A percentile compares a stretch with the other conserved stretches of the same genome.
Conservation (phyloP, 2,329 filamentous ascomycete species). For the Spiromastix sp. region DNA sequence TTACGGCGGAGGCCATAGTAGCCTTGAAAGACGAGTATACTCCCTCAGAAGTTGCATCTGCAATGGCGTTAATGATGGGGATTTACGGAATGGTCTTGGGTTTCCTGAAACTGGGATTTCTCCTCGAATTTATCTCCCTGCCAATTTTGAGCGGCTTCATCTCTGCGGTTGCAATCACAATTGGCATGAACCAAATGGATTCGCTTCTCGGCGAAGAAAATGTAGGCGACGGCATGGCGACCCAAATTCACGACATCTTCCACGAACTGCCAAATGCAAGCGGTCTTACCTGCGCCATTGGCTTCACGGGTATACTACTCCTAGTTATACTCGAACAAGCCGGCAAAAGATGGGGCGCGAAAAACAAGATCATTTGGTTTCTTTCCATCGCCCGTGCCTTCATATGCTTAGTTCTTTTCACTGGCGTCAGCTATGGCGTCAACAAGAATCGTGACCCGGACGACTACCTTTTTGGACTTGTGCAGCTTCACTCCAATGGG, state of each 20-base stretch:
- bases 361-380: slow-evolving; percentile 49
- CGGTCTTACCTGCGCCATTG: slow-evolving; percentile 46
- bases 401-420: slow-evolving; percentile 50
- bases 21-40: slow-evolving; percentile 43
- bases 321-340: slow-evolving; percentile 47
- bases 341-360: slow-evolving; percentile 49
- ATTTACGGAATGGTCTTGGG: slow-evolving; percentile 50
- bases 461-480: slow-evolving; percentile 46
- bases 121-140: slow-evolving; percentile 55
- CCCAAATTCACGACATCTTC: slow-evolving; percentile 50
- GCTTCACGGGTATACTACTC: slow-evolving; percentile 48
- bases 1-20: slow-evolving; percentile 39
- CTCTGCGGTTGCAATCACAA: slow-evolving; percentile 54
- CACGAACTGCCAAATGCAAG: slow-evolving; percentile 49
- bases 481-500: slow-evolving; percentile 46
- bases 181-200: slow-evolving; percentile 54
- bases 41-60: slow-evolving; percentile 47
- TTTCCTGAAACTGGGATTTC: slow-evolving; percentile 52
- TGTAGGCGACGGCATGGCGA: slow-evolving; percentile 42
- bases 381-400: slow-evolving; percentile 51
- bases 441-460: slow-evolving; percentile 38
- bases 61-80: slow-evolving; percentile 54
- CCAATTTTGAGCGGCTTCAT: slow-evolving; percentile 57
- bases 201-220: slow-evolving; percentile 47
- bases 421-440: slow-evolving; percentile 51